Conservation (phyloP, 108 stramenopile species). For the Fistulifera pelliculosa region DNA sequence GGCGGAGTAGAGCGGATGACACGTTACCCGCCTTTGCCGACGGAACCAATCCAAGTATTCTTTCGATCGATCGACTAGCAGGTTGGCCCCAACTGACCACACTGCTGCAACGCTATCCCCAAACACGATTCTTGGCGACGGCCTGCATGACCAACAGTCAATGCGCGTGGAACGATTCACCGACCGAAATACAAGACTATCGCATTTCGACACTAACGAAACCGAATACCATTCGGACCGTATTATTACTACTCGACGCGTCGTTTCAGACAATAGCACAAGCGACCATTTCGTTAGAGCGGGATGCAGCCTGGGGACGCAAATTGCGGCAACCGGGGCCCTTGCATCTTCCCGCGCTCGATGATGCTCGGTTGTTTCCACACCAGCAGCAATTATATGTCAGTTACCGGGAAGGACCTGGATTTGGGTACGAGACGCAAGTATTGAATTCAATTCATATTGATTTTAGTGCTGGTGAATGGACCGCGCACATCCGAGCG, state of each 20-base stretch:
- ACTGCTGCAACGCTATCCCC: background rate
- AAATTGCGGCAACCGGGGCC: constrained; percentile 15
- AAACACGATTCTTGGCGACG: constrained; percentile 24
- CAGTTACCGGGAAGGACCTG: constrained; percentile 65
- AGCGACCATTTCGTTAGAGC: constrained; percentile 51
- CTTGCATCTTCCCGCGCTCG: constrained; percentile 33
- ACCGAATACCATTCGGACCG: constrained; percentile 49
- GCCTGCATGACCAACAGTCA: constrained; percentile 67
- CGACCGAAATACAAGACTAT: constrained; percentile 29
- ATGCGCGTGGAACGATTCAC: constrained; percentile 52
- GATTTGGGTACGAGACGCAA: constrained; percentile 82
- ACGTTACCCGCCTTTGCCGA: constrained; percentile 61
- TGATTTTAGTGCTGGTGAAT: constrained; percentile 6
- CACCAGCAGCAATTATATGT: constrained; percentile 53
- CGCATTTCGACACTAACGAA: constrained; percentile 19
- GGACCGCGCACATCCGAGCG: constrained; percentile 45
- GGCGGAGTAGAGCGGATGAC: constrained; percentile 17
- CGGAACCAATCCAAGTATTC: constrained; percentile 74
- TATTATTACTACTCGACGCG: constrained; percentile 34
- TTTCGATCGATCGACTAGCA: constrained; percentile 33
- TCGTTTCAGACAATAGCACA: constrained; percentile 44
- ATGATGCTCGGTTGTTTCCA: constrained; percentile 80
- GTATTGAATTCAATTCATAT: constrained; percentile 70
- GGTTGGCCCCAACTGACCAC: background rate
- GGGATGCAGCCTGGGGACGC: constrained; percentile 56